Conservation (phyloP, 202 grass and related monocot species). For the Dendrocalamus latiflorus region DNA sequence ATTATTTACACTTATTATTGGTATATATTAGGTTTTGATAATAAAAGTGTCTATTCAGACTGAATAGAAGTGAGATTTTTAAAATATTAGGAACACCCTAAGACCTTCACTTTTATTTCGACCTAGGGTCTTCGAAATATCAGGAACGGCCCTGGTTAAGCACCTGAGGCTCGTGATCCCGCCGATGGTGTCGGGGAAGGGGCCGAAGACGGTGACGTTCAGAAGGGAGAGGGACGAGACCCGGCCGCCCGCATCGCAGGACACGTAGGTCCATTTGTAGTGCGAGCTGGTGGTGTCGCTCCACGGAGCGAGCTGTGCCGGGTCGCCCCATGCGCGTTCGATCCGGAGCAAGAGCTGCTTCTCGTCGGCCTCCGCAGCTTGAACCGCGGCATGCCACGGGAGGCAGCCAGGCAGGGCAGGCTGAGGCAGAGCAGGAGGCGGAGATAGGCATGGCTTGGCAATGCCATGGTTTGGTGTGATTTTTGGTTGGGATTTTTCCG, state of each 20-base stretch:
- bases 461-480: conserved; percentile 14
- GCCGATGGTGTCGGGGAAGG: conserved; percentile 42
- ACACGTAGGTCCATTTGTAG: conserved; percentile 48
- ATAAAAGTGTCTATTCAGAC: no score
- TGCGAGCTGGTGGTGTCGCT: background rate
- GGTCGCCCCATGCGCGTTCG: conserved; percentile 56
- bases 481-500: background rate
- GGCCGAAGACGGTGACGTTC: conserved; percentile 14
- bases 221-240: conserved; percentile 29
- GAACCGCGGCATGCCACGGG: background rate
- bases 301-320: conserved; percentile 44
- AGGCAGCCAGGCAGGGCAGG: background rate
- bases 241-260: conserved; percentile 13
- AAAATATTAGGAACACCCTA: no score
- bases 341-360: conserved; percentile 36
- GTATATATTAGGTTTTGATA: no score
- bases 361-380: conserved; percentile 19
- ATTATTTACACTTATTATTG: no score
- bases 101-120: no score
- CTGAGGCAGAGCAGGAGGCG: conserved; percentile 23
- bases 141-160: background rate
- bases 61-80: no score
- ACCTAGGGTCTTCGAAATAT: no score
- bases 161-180: conserved; percentile 25
- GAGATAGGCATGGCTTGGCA: background rate